Percentiles rank a stretch among this genome's conserved stretches.
Evolutionary conservation across 495 filamentous ascomycete species (phyloP).

Genomic region (Tuber microsphaerosporum): DNA sequence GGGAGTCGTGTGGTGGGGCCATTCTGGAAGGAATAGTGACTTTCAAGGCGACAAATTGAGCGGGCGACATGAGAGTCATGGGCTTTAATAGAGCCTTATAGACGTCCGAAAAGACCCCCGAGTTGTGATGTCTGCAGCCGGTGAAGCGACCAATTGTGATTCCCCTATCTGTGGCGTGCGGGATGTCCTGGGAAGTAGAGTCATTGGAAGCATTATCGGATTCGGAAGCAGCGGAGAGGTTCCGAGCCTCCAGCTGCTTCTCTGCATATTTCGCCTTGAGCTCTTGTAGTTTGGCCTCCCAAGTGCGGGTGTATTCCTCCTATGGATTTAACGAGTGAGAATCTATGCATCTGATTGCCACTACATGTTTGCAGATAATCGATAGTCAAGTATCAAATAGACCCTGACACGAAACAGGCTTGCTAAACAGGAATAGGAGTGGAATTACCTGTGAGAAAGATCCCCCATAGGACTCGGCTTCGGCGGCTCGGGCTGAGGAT

Average conservation of each 20-base stretch:
- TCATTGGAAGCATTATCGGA: not conserved
- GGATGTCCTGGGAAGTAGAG: conserved; percentile 5
- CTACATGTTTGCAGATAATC: not conserved
- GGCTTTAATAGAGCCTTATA: conserved; percentile 52
- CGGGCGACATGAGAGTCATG: conserved; percentile 21
- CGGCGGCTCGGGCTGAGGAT: conserved; percentile 24
- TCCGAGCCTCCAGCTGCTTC: not conserved
- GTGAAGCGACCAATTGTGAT: conserved; percentile 61
- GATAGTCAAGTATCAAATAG: not conserved
- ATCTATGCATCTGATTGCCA: conserved; percentile 8
- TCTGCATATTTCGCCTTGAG: conserved; percentile 9
- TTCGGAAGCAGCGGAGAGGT: not conserved
- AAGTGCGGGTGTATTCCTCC: conserved; percentile 26
- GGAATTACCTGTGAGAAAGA: conserved; percentile 31
- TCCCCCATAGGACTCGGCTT: conserved; percentile 21
- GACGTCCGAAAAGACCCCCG: conserved; percentile 75
- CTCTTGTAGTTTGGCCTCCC: conserved; percentile 25
- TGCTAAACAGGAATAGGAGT: not conserved
- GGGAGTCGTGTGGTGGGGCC: conserved; percentile 70
- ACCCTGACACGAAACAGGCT: not conserved
- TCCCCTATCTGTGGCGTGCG: conserved; percentile 7
- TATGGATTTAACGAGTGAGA: conserved; percentile 24
- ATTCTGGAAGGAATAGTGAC: conserved; percentile 67
- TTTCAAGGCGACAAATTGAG: conserved; percentile 66
- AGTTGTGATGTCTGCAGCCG: conserved; percentile 61